Evolutionary conservation across 768 basidiomycete species (phyloP), one percentile per base, ranked within the genome.

Genomic region (Clitopilus passeckerianus): DNA sequence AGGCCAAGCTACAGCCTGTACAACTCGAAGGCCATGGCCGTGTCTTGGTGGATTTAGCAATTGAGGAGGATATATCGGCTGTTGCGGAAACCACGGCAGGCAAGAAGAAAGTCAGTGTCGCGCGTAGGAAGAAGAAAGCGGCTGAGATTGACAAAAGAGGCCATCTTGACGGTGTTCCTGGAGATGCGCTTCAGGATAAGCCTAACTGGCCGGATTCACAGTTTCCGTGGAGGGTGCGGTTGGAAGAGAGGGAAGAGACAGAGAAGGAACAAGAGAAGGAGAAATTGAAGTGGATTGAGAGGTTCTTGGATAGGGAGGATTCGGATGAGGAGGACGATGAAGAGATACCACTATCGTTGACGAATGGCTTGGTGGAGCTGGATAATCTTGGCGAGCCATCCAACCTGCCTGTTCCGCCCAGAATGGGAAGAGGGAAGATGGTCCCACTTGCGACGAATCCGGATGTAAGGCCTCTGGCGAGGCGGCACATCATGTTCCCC

Each of bases 141-240:
- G 74, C 79, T 20, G 65, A 70, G 0, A 68, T 70, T 34, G 64
- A 65, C 8, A 72, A 68, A 54, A 60, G 65, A 0, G 58, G 64
- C 1, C 66, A 67, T 4, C 60, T 63, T 16, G 63, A 62, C 54
- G 57, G 63, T 53, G 65, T 63, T 43, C 64, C 60, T 6, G 64
- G 67, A 18, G 77, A 77, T 35, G 71, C 71, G n/a, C 62, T 67
- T 5, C 53, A 68, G 1, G 80, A 82, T 34, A 80, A 72, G 57
- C 88, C 90, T 9, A 86, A 90, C 66, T 93, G 91, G 91, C 87
- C 86, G 6, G 91, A 93, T 65, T 63, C 76, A 7, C 85, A 85
- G 70, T 92, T 91, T 66, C 91, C 91, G 20, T 93, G 91, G 91
- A 81, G 80, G 54, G 67, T 86, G 63, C 77, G 86, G 57, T 77